These are phyloP conservation scores for Blastobotrys chiropterorum DNA, from an alignment of 805 yeast species.

Conservation along the genomic window DNA sequence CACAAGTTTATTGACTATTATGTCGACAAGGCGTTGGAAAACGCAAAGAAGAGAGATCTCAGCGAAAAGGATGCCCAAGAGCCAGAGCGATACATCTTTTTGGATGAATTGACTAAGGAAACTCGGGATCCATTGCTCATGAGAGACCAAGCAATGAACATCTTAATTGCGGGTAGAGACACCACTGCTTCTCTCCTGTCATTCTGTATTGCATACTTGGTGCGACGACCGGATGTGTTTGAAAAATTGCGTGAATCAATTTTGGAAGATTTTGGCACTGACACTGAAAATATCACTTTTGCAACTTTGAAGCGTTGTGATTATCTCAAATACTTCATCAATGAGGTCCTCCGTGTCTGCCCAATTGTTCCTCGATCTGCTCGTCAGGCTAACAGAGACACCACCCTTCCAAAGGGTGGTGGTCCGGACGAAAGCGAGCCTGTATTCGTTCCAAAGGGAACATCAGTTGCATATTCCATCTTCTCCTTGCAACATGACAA, in stretches of 20 bases:
- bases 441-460: slow-evolving; percentile 39
- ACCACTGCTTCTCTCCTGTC: slow-evolving; percentile 48
- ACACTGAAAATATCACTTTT: slow-evolving; percentile 31
- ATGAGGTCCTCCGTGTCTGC: slow-evolving; percentile 44
- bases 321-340: slow-evolving; percentile 41
- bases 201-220: slow-evolving; percentile 40
- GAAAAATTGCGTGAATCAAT: slow-evolving; percentile 35
- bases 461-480: slow-evolving; percentile 35
- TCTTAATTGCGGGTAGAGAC: slow-evolving; percentile 49
- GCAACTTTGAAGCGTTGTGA: slow-evolving; percentile 44
- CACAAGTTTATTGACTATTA: slow-evolving; percentile 36
- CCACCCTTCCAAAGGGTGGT: slow-evolving; percentile 47
- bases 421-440: slow-evolving; percentile 38
- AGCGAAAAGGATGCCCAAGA: slow-evolving; percentile 9
- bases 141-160: slow-evolving; percentile 45
- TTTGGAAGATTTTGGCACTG: slow-evolving; percentile 30
- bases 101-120: slow-evolving; percentile 43
- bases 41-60: slow-evolving; percentile 2
- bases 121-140: slow-evolving; percentile 43
- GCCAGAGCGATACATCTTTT: slow-evolving; percentile 40
- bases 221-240: slow-evolving; percentile 32
- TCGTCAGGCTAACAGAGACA: slow-evolving; percentile 41
- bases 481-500: slow-evolving; percentile 40
- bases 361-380: slow-evolving; percentile 48
- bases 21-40: slow-evolving; percentile 35